Conservation (phyloP, 164 flowering plant genomes). For the Chloranthus sessilifolius region DNA sequence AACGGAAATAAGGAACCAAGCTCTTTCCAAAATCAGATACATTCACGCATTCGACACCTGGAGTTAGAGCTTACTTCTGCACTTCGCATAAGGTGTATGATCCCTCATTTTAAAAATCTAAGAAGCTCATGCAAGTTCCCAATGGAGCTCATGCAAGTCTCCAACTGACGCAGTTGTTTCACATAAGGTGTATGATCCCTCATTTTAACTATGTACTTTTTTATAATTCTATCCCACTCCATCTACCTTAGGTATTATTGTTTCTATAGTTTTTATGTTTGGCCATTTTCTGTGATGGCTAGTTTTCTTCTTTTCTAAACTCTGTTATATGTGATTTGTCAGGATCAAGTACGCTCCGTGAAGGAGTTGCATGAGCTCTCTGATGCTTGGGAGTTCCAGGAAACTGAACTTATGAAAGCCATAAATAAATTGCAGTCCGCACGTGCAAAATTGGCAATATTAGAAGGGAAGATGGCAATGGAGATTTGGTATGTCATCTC, state of each 20-base stretch:
- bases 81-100: conserved; percentile 36
- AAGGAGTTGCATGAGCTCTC: conserved; percentile 55
- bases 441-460: conserved; percentile 69
- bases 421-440: conserved; percentile 55
- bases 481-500: conserved; percentile 50
- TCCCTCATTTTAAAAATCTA: no score
- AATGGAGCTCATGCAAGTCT: no score
- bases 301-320: no score
- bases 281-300: no score
- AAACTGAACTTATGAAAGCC: conserved; percentile 74
- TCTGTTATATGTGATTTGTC: no score
- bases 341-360: conserved; percentile 38
- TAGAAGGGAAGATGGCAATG: conserved; percentile 82
- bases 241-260: no score
- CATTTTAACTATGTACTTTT: no score
- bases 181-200: no score
- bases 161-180: no score
- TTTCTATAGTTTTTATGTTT: no score
- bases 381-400: conserved; percentile 83
- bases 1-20: conserved; percentile 12
- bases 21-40: conserved; percentile 25
- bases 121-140: no score
- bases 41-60: conserved; percentile 47
- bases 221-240: no score
- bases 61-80: conserved; percentile 67